Evolutionary conservation across 2,329 filamentous ascomycete genomes (phyloP), one percentile per base, ranked within the genome.

Genomic region (Ophiostoma ulmi): DNA sequence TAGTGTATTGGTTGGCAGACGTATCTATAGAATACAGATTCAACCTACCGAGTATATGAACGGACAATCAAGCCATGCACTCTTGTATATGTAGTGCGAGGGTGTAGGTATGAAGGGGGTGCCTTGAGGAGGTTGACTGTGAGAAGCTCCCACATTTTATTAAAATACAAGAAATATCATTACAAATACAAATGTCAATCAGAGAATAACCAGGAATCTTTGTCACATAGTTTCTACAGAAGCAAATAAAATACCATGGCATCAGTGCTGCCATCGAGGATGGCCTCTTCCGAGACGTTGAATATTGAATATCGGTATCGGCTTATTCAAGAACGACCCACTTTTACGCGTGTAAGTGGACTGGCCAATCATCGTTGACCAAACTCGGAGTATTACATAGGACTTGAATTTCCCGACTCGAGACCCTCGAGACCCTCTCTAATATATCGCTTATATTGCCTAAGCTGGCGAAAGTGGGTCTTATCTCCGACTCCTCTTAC

Each of bases 341-440:
- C 58, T 63, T 31, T 58, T 35, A 63, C 5, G 22, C 58, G 58
- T 63, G 58, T 63, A 63, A 63, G 58, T 55, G 20, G 52, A 6
- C 26, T 20, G 26, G 1, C 58, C 58, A 63, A 63, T 63, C n/a
- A 63, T 4, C 35, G 4, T 8, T 26, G 35, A 2, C 26, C 0
- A 63, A 63, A 35, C 11, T 63, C 26, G 58, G 26, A 2, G 7
- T 13, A 26, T 10, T 26, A 11, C 1, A 58, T 10, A 7, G 52
- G 52, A 4, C 13, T 61, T 3, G 22, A 63, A 35, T 14, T 35
- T 35, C 11, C 58, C 58, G 58, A 63, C 26, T 35, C 26, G 26
- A 26, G n/a, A 26, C 52, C 52, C 52, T 26, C 52, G n/a, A n/a
- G n/a, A n/a, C n/a, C n/a, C 26, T 26, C 26, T 26, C 1, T 58